Evolutionary conservation across 2,329 filamentous ascomycete genomes (phyloP).

Genomic region (Penicillium thymicola): DNA sequence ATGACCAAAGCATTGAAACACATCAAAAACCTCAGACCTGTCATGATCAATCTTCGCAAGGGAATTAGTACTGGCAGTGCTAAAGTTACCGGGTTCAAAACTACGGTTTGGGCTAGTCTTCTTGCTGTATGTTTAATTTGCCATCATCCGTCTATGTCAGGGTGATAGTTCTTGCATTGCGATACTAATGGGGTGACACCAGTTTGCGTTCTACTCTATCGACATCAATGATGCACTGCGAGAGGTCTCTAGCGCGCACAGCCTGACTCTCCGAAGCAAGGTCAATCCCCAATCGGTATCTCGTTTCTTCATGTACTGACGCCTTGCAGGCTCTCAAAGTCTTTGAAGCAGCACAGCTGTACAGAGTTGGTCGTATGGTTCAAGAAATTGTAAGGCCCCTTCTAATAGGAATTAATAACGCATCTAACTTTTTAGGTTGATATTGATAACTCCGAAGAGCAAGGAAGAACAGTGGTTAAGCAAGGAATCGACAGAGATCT

Average conservation of each 20-base stretch:
- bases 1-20: conserved; percentile 63
- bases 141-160: too few relatives aligned
- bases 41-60: conserved; percentile 69
- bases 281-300: conserved; percentile 29
- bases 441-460: conserved; percentile 70
- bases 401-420: background rate
- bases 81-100: conserved; percentile 56
- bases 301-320: background rate
- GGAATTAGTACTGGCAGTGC: conserved; percentile 61
- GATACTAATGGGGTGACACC: conserved; percentile 23
- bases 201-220: conserved; percentile 70
- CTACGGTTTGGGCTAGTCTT: conserved; percentile 71
- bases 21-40: conserved; percentile 70
- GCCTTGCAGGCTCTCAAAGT: conserved; percentile 53
- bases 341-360: conserved; percentile 59
- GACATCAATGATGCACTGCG: conserved; percentile 64
- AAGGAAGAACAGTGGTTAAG: conserved; percentile 69
- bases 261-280: conserved; percentile 53
- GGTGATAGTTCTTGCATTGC: background rate
- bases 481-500: conserved; percentile 69
- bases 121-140: conserved; percentile 43
- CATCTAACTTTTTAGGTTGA: conserved; percentile 56
- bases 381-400: conserved; percentile 55
- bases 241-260: conserved; percentile 55
- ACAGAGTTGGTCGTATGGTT: conserved; percentile 67